Evolutionary conservation across 2,329 filamentous ascomycete genomes (phyloP).

Genomic region (Madurella mycetomatis): DNA sequence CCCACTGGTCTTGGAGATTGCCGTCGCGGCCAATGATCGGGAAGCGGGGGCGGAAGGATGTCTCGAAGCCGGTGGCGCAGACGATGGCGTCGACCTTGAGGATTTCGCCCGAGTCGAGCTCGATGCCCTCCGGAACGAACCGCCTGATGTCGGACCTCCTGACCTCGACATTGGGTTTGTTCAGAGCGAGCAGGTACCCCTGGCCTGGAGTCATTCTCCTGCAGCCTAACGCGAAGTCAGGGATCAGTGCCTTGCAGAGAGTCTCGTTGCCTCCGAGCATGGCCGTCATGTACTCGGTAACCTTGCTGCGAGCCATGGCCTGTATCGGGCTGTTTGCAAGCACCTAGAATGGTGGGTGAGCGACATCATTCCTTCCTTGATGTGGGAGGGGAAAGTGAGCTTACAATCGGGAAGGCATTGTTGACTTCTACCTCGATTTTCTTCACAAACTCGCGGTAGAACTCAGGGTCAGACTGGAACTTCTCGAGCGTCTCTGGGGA

Average conservation of each 20-base stretch:
- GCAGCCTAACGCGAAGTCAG: constrained; percentile 45
- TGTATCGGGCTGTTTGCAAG: constrained; percentile 40
- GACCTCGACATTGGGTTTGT: constrained; percentile 45
- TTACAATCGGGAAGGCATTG: constrained; percentile 40
- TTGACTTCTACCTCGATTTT: constrained; percentile 43
- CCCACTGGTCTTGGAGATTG: constrained; percentile 48
- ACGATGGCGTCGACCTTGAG: constrained; percentile 52
- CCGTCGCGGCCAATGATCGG: constrained; percentile 46
- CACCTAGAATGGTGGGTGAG: constrained; percentile 27
- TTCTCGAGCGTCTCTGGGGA: constrained; percentile 40
- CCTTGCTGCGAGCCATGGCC: constrained; percentile 38
- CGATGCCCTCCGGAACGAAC: constrained; percentile 45
- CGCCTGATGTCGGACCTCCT: constrained; percentile 42
- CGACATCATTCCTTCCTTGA: not conserved
- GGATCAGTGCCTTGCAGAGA: constrained; percentile 49
- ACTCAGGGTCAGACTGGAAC: constrained; percentile 43
- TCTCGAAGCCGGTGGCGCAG: constrained; percentile 55
- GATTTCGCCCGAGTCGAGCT: constrained; percentile 44
- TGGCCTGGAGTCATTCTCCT: constrained; percentile 48
- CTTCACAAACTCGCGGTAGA: constrained; percentile 45
- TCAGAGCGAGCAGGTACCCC: constrained; percentile 45
- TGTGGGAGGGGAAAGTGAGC: constrained; percentile 14
- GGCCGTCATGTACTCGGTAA: constrained; percentile 44
- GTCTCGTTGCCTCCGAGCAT: constrained; percentile 44
- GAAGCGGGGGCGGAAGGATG: constrained; percentile 49